Base-by-base conservation (phyloP, 176 grass and related monocot species). In the Ananas comosus region DNA sequence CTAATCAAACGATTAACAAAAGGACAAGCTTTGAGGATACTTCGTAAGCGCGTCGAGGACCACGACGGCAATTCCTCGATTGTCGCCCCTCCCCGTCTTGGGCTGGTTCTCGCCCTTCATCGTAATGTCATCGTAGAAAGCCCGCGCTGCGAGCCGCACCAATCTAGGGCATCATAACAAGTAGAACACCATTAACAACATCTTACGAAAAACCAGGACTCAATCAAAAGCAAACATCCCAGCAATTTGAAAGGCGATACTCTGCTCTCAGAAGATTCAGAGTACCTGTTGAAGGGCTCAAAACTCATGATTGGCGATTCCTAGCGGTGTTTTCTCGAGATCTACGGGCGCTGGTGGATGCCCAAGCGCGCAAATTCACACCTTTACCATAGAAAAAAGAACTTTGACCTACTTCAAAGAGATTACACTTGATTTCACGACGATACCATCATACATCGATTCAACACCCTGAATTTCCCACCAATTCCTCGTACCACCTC, bases 51-150 rank as follows among this genome's bases (percentile, higher is more conserved):
- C 86, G 53, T 99, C 94, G 11, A 99, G 84, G 48, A 99, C 94
- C 13, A 99, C 90, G 49, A 99, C 89, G 54, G 94, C 89, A 86
- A 99, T 99, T 42, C 94, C 94, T 49, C 94, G 82, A 83, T 99
- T 99, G 82, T 99, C 94, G n/a, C 84, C 87, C 13, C 89, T 86
- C 70, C 89, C 86, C 27, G 83, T 82, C 80, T 99, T 99, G 49
- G 86, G 78, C 77, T 93, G 94, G 80, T 85, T 99, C 51, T 90
- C 94, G 48, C 94, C 94, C 74, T 92, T 97, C 77, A 90, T 90
- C 13, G 89, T 88, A 59, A 97, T 85, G 68, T 97, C 87, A 33
- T 92, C 93, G 47, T 97, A 97, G 72, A 97, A 97, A 29, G 94
- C 94, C 47, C 89, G 86, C 49, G 89, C 94, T 16, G 81, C 85